These are phyloP conservation scores for Leccinum boreale DNA, from an alignment of 768 basidiomycete species.

Conservation along the genomic window DNA sequence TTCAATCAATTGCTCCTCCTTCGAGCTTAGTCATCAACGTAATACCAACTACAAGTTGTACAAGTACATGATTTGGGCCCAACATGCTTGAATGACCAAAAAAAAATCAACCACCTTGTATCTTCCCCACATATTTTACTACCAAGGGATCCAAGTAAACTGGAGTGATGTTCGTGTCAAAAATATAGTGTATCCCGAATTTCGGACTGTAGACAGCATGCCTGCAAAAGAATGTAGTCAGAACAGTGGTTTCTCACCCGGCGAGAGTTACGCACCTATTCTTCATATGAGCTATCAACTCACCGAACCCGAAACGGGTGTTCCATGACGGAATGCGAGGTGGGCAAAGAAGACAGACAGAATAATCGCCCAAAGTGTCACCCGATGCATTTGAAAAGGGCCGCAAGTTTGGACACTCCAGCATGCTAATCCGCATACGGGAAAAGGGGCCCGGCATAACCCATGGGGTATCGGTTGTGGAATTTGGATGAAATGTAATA, in stretches of 20 bases:
- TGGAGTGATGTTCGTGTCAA: constrained; percentile 21
- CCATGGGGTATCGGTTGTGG: constrained; percentile 10
- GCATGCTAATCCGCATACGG: not conserved
- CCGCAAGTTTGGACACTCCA: not conserved
- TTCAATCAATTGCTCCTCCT: not conserved
- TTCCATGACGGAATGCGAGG: constrained; percentile 28
- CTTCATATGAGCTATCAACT: constrained; percentile 18
- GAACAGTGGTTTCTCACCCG: not conserved
- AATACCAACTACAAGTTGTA: not conserved
- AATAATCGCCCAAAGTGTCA: constrained; percentile 13
- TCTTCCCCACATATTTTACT: not conserved
- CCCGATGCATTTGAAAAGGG: not conserved
- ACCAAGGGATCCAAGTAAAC: constrained; percentile 11
- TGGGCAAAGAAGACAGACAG: constrained; percentile 25
- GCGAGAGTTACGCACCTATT: constrained; percentile 12
- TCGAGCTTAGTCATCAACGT: constrained; percentile 21
- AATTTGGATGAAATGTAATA: constrained; percentile 12
- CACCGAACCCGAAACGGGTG: constrained; percentile 15
- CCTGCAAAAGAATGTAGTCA: constrained; percentile 7
- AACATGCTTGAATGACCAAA: not conserved
- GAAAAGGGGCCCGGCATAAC: not conserved
- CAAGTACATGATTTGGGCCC: not conserved
- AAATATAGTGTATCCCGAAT: constrained; percentile 17
- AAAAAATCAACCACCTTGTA: not conserved
- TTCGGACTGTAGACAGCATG: constrained; percentile 16